phyloP scores from a whole-genome alignment of 768 basidiomycete genomes.

The Paxillus involutus region DNA sequence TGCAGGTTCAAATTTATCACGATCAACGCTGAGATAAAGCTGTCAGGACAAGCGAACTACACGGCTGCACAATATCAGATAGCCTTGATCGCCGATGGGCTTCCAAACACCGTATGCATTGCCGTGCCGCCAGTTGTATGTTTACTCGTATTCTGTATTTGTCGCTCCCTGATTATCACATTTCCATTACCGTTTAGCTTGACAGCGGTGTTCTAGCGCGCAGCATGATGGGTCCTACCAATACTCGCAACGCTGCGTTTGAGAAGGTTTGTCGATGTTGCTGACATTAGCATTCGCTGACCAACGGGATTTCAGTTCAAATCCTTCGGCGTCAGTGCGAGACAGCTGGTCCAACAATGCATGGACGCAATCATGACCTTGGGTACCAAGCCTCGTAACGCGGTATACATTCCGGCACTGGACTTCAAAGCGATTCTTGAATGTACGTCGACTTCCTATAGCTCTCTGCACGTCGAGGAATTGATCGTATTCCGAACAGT shows the following conservation, averaged over 20 bases:
- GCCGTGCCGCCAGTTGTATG: not conserved
- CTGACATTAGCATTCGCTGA: no score
- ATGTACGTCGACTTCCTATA: not conserved
- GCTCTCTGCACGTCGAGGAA: not conserved
- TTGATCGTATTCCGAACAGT: not conserved
- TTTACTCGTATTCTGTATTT: not conserved
- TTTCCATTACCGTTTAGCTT: not conserved
- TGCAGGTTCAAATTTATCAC: not conserved
- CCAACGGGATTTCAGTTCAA: not conserved
- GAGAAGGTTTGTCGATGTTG: not conserved
- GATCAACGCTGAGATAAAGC: not conserved
- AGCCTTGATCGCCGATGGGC: not conserved
- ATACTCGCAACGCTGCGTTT: not conserved
- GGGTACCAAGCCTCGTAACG: not conserved
- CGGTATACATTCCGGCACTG: not conserved
- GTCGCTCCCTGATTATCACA: no score
- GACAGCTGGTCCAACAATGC: not conserved
- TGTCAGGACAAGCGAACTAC: not conserved
- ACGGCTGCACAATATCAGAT: not conserved
- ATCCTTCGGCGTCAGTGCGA: not conserved
- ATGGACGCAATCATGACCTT: not conserved
- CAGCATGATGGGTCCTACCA: not conserved
- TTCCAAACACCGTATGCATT: not conserved
- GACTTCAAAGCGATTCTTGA: not conserved
- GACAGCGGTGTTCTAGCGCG: not conserved